Evolutionary conservation across 2,329 filamentous ascomycete species (phyloP).

Genomic region (Cladophialophora carrionii): DNA sequence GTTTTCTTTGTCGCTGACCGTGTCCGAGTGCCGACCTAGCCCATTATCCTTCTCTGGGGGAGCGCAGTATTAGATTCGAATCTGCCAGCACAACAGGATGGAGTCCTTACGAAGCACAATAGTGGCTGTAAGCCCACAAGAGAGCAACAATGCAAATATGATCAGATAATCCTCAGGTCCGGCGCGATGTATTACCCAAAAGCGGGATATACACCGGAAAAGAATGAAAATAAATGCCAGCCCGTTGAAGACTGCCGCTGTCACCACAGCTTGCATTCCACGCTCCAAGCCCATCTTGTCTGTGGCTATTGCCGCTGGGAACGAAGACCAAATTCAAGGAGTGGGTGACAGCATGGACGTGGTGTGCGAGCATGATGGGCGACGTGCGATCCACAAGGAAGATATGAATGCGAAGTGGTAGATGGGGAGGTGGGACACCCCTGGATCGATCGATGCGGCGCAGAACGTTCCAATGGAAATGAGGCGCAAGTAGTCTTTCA

Average conservation of each 20-base stretch:
- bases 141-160: conserved; percentile 25
- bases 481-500: not conserved
- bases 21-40: conserved; percentile 27
- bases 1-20: conserved; percentile 25
- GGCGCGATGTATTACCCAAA: conserved; percentile 24
- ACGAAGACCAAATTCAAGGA: not conserved
- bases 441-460: not conserved
- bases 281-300: conserved; percentile 25
- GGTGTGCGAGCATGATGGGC: not conserved
- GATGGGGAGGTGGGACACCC: not conserved
- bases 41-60: conserved; percentile 27
- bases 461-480: not conserved
- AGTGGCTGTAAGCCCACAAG: conserved; percentile 24
- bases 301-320: not conserved
- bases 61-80: not conserved
- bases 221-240: conserved; percentile 28
- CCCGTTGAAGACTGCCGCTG: conserved; percentile 25
- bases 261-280: conserved; percentile 32
- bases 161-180: conserved; percentile 31
- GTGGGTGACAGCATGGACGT: not conserved
- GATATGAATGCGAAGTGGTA: not conserved
- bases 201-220: conserved; percentile 29
- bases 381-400: not conserved
- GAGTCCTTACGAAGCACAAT: conserved; percentile 26
- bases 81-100: not conserved